Evolutionary conservation across 2,329 filamentous ascomycete genomes (phyloP).

Genomic region (Paecilomyces variotii): DNA sequence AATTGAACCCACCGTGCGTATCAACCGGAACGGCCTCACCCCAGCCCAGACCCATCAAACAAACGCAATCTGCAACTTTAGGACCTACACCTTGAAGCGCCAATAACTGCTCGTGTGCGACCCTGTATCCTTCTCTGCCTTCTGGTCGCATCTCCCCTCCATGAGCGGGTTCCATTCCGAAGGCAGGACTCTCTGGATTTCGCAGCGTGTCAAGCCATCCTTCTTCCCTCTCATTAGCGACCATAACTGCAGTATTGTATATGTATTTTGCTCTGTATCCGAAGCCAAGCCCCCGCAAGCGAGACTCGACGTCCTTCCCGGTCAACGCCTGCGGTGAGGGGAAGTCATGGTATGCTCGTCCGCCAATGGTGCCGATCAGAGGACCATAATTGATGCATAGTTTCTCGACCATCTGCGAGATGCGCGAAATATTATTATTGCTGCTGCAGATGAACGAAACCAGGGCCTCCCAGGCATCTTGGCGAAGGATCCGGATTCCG

Average conservation of each 20-base stretch:
- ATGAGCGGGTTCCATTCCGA: slow-evolving; percentile 38
- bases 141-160: slow-evolving; percentile 44
- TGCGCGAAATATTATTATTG: slow-evolving; percentile 95
- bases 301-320: slow-evolving; percentile 65
- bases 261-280: slow-evolving; percentile 94
- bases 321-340: slow-evolving; percentile 68
- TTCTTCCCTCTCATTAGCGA: slow-evolving; percentile 57
- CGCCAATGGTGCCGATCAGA: slow-evolving; percentile 61
- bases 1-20: slow-evolving; percentile 58
- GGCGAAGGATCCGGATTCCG: slow-evolving; percentile 83
- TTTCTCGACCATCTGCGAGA: slow-evolving; percentile 94
- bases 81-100: slow-evolving; percentile 81
- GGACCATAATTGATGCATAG: slow-evolving; percentile 80
- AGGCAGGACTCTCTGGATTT: slow-evolving; percentile 64
- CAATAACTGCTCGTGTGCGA: slow-evolving; percentile 73
- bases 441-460: slow-evolving; percentile 96
- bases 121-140: slow-evolving; percentile 59
- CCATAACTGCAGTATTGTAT: slow-evolving; percentile 69
- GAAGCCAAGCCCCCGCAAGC: slow-evolving; percentile 77
- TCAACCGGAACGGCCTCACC: slow-evolving; percentile 91
- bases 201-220: slow-evolving; percentile 71
- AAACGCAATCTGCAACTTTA: slow-evolving; percentile 95
- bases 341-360: slow-evolving; percentile 76
- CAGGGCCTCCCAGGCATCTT: slow-evolving; percentile 93
- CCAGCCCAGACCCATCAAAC: slow-evolving; percentile 93